Base-by-base conservation (phyloP, 768 basidiomycete genomes). In the Leccinellum rugosiceps region DNA sequence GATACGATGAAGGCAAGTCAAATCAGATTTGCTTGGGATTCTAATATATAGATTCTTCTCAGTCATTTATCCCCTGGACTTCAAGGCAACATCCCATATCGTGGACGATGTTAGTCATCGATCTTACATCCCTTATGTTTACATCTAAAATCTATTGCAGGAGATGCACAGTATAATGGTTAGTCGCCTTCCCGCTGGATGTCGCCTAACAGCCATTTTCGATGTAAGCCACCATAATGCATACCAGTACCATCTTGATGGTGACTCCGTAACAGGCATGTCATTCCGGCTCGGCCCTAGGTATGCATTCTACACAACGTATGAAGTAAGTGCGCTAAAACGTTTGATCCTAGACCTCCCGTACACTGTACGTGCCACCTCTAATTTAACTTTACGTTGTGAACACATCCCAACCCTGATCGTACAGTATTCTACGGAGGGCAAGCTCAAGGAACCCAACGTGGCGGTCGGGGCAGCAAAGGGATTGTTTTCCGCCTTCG, bases 361-460 rank as follows among this genome's bases (percentile, higher is more conserved):
- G 3, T 90, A 87, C 71, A 78, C 83, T 38, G 86, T 88, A 72
- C 38, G 78, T 61, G 25, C 35, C 19, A 26, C 53, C 25, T 15
- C 50, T 45, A 17, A 46, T 23, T 28, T 50, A 43, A 17, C 19
- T 15, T 31, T 50, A 28, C 26, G 14, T 5, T 55, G 28, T 7
- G 0, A 10, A 4, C 19, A 44, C 38, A 32, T 19, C 13, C 44
- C 55, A 26, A 54, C 21, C 50, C 14, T 56, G 35, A 52, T 52
- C 47, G 13, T 19, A 32, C 59, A 90, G 85, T 98, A 98, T 74
- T 93, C 93, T 21, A 96, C 94, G 7, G 93, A 98, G 75, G 94
- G 94, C 50, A 94, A 92, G 68, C 75, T 98, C 69, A 97, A 98
- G 72, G 94, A 97, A 69, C 94, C 95, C 32, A 95, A 97, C 68